phyloP scores from a whole-genome alignment of 2,329 filamentous ascomycete genomes.

The Xenosphaeropsis pyriputrescens region DNA sequence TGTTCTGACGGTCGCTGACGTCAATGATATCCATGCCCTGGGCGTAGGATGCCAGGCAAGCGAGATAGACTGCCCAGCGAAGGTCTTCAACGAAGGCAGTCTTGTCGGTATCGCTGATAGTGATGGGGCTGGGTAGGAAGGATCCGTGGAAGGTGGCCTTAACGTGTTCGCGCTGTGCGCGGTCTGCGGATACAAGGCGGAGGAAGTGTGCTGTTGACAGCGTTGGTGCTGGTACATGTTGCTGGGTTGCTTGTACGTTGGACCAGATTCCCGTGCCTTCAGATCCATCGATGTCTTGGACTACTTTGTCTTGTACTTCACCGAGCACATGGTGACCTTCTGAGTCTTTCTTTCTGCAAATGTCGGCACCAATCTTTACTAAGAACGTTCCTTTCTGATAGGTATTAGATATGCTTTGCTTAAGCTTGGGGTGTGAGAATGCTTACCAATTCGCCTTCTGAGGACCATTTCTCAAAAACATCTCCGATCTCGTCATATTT shows the following conservation, averaged over 20 bases:
- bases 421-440: too few relatives aligned
- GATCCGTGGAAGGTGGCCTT: conserved; percentile 28
- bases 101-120: conserved; percentile 19
- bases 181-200: conserved; percentile 47
- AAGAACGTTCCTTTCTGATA: conserved; percentile 39
- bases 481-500: conserved; percentile 43
- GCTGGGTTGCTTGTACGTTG: conserved; percentile 41
- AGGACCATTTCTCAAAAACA: conserved; percentile 45
- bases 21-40: conserved; percentile 53
- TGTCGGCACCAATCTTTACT: conserved; percentile 44
- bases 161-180: conserved; percentile 34
- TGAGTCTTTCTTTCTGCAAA: conserved; percentile 34
- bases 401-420: too few relatives aligned
- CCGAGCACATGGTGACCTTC: conserved; percentile 37
- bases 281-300: conserved; percentile 50
- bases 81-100: conserved; percentile 38
- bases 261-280: conserved; percentile 57
- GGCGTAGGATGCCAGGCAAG: conserved; percentile 45
- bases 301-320: conserved; percentile 53
- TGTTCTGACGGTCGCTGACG: conserved; percentile 37
- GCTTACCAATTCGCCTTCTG: conserved; percentile 35
- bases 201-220: conserved; percentile 48
- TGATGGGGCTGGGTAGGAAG: conserved; percentile 9
- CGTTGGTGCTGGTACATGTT: conserved; percentile 50
- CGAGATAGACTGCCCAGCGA: conserved; percentile 43